A percentile compares a stretch with the other conserved stretches of the same genome.
phyloP scores from a whole-genome alignment of 2,329 filamentous ascomycete genomes.

The Chlorencoelia australis region DNA sequence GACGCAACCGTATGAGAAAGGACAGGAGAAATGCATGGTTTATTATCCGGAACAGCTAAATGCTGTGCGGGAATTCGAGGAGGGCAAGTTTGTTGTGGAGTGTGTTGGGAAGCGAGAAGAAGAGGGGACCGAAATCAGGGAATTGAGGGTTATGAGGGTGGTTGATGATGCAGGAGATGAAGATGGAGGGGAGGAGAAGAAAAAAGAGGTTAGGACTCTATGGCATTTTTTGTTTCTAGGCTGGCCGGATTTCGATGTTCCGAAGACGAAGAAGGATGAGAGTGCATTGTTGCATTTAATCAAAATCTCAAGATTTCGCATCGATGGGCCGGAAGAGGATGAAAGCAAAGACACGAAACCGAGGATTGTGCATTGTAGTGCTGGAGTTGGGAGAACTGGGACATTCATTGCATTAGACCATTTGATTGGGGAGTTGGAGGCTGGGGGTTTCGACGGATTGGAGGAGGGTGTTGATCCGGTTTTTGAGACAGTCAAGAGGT shows the following conservation, averaged over 20 bases:
- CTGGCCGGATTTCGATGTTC: slow-evolving; percentile 15
- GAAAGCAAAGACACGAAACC: slow-evolving; percentile 3
- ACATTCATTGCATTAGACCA: slow-evolving; percentile 47
- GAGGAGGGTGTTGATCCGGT: slow-evolving; percentile 10
- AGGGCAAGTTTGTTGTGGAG: slow-evolving; percentile 7
- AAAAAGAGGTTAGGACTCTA: slow-evolving; percentile 6
- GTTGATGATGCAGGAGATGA: slow-evolving; percentile 1
- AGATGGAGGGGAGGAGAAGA: background rate
- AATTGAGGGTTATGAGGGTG: slow-evolving; percentile 2
- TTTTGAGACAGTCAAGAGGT: slow-evolving; percentile 11
- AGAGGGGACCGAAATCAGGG: slow-evolving; percentile 8
- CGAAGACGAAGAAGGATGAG: slow-evolving; percentile 8
- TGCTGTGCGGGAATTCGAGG: slow-evolving; percentile 7
- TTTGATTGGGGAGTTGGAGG: slow-evolving; percentile 10
- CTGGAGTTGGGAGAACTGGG: slow-evolving; percentile 86
- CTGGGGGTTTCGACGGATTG: slow-evolving; percentile 8
- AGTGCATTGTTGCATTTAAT: slow-evolving; percentile 8
- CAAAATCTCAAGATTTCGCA: slow-evolving; percentile 4
- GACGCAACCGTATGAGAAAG: slow-evolving; percentile 8
- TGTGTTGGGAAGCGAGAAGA: slow-evolving; percentile 6
- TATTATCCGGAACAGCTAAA: slow-evolving; percentile 9
- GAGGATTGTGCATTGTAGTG: slow-evolving; percentile 76
- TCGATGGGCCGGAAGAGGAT: background rate
- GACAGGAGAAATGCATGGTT: slow-evolving; percentile 12
- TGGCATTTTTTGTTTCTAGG: slow-evolving; percentile 13